These are phyloP conservation scores for Alternaria alternata DNA, from an alignment of 2,329 filamentous ascomycete species.

Conservation along the genomic window DNA sequence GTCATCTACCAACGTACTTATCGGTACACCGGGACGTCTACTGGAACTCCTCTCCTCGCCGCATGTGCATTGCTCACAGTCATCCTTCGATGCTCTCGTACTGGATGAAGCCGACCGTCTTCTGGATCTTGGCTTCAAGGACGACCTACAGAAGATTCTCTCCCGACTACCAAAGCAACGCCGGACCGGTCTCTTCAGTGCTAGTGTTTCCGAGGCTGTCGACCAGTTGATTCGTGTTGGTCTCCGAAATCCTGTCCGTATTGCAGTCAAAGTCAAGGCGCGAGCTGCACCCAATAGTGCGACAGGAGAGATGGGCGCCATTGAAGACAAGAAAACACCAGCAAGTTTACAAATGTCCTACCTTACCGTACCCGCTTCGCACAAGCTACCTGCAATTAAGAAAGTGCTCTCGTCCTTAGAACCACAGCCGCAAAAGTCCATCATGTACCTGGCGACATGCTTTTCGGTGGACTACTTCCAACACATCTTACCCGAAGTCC, in stretches of 20 bases:
- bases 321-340: constrained; percentile 86
- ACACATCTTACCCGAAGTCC: constrained; percentile 74
- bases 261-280: constrained; percentile 86
- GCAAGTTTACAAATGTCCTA: constrained; percentile 94
- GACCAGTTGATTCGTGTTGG: constrained; percentile 92
- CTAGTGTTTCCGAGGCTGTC: constrained; percentile 94
- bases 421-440: constrained; percentile 81
- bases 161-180: constrained; percentile 88
- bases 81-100: constrained; percentile 89
- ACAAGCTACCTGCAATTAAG: constrained; percentile 79
- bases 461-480: constrained; percentile 95
- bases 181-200: constrained; percentile 91
- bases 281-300: constrained; percentile 30
- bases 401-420: constrained; percentile 74
- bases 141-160: constrained; percentile 86
- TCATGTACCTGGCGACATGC: constrained; percentile 93
- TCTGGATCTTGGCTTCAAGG: constrained; percentile 92
- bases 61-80: constrained; percentile 86
- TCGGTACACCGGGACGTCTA: constrained; percentile 89
- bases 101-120: constrained; percentile 94
- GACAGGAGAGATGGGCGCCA: constrained; percentile 65
- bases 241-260: constrained; percentile 91
- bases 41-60: constrained; percentile 86
- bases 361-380: constrained; percentile 74
- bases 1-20: constrained; percentile 84